These are phyloP conservation scores for Trypanosoma lewisi DNA, from an alignment of 208 protist genomes.

Conservation along the genomic window DNA sequence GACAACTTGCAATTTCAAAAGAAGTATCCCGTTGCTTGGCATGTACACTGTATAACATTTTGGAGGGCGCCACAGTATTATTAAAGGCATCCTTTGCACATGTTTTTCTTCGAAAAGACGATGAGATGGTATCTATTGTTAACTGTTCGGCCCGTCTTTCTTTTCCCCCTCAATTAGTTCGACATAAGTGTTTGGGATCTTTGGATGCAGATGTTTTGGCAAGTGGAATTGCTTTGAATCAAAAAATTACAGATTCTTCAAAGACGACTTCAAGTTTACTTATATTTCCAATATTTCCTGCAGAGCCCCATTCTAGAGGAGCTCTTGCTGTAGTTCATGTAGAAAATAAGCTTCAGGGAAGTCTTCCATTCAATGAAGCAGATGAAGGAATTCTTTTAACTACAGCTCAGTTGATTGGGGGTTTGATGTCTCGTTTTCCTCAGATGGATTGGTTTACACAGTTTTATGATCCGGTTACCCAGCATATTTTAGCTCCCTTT, in stretches of 20 bases:
- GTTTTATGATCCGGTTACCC: constrained; percentile 84
- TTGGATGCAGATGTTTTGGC: constrained; percentile 76
- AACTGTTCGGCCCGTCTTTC: constrained; percentile 66
- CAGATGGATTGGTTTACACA: constrained; percentile 71
- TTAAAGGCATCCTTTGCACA: constrained; percentile 53
- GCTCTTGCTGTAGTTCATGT: constrained; percentile 72
- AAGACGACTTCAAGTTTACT: constrained; percentile 45
- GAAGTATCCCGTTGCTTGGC: constrained; percentile 64
- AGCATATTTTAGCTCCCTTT: constrained; percentile 86
- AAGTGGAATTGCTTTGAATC: constrained; percentile 84
- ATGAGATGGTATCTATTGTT: constrained; percentile 82
- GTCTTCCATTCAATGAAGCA: constrained; percentile 42
- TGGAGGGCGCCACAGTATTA: constrained; percentile 56
- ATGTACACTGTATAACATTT: constrained; percentile 75
- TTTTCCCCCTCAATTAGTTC: constrained; percentile 75
- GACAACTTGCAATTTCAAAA: constrained; percentile 47
- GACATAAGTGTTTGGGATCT: constrained; percentile 65
- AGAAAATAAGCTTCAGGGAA: constrained; percentile 57
- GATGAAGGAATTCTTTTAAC: constrained; percentile 70
- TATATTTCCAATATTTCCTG: constrained; percentile 69
- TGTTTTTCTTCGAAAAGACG: constrained; percentile 72
- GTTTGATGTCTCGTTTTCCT: constrained; percentile 71
- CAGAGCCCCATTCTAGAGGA: constrained; percentile 11
- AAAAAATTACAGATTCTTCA: constrained; percentile 40
- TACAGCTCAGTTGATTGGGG: constrained; percentile 59